Evolutionary conservation across 495 filamentous ascomycete genomes (phyloP), one percentile per base, ranked within the genome.

Genomic region (Hypoxylon lienhwacheense): DNA sequence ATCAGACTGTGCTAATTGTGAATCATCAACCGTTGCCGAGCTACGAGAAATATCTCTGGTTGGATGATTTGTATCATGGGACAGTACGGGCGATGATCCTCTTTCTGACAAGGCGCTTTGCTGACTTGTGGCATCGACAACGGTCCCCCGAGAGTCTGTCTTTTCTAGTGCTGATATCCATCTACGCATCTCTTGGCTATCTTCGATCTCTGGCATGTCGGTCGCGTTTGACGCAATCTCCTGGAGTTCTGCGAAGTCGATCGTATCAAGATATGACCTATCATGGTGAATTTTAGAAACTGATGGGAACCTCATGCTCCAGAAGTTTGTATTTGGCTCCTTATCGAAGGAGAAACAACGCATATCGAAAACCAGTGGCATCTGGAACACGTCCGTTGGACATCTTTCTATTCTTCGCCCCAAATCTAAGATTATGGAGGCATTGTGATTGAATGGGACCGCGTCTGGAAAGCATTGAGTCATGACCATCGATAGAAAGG

Each of bases 151-250:
- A 5, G 69, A 67, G 40, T 78, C 78, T 1, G 77, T 70, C 29
- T 60, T 54, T 44, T 81, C 77, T 7, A 88, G 59, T 5, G 75
- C 78, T 8, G 76, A 72, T 20, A 75, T 64, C 83, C 84, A 88
- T 1, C 70, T 52, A 2, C 71, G 68, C 55, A 78, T 68, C 54
- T 85, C 77, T 22, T 81, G 69, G n/a, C 69, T 71, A 21, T 80
- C 54, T 11, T 72, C 73, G 0, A 65, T 51, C 1, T 66, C 53
- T 0, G 67, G 59, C 19, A 53, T 36, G 19, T 65, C 56, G n/a
- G 51, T 73, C 25, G 70, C 67, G n/a, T 68, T 58, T 14, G 51
- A 37, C 0, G 76, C 76, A 46, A 76, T 63, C 6, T 71, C 65
- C 31, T 77, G 74, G 5, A 78, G 63, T 22, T 78, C 70, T 1